phyloP scores from a whole-genome alignment of 2,329 filamentous ascomycete genomes.

The Dactylellina haptotyla region DNA sequence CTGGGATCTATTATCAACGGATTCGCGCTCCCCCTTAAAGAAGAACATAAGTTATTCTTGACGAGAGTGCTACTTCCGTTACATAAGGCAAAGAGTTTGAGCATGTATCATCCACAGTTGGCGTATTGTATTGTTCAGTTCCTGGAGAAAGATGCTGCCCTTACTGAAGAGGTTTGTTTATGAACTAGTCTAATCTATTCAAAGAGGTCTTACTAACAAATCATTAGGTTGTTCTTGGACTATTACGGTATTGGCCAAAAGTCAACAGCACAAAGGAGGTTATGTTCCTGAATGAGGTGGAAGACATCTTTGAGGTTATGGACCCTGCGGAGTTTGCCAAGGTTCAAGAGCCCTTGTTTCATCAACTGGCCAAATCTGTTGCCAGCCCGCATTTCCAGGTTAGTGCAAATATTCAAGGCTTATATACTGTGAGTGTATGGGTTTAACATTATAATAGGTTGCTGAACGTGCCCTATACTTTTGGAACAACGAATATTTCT shows the following conservation, averaged over 20 bases:
- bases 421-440: neutral
- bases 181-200: neutral
- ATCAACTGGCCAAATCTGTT: constrained; percentile 96
- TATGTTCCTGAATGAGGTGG: constrained; percentile 99
- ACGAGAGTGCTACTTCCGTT: constrained; percentile 91
- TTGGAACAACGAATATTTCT: constrained; percentile 99
- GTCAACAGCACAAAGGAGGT: constrained; percentile 99
- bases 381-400: constrained; percentile 97
- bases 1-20: constrained; percentile 99
- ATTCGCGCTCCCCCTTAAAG: constrained; percentile 94
- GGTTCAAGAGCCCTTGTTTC: constrained; percentile 96
- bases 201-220: neutral
- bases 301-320: constrained; percentile 99
- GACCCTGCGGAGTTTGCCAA: constrained; percentile 98
- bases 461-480: constrained; percentile 97
- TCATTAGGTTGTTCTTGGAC: constrained; percentile 83
- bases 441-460: constrained; percentile 66
- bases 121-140: constrained; percentile 99
- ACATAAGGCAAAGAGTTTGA: constrained; percentile 98
- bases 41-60: constrained; percentile 98
- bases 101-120: constrained; percentile 99
- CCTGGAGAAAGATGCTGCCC: constrained; percentile 92
- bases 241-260: constrained; percentile 98
- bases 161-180: constrained; percentile 87
- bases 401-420: constrained; percentile 47